Conservation (phyloP, 768 basidiomycete species). For the Lentinula raphanica region DNA sequence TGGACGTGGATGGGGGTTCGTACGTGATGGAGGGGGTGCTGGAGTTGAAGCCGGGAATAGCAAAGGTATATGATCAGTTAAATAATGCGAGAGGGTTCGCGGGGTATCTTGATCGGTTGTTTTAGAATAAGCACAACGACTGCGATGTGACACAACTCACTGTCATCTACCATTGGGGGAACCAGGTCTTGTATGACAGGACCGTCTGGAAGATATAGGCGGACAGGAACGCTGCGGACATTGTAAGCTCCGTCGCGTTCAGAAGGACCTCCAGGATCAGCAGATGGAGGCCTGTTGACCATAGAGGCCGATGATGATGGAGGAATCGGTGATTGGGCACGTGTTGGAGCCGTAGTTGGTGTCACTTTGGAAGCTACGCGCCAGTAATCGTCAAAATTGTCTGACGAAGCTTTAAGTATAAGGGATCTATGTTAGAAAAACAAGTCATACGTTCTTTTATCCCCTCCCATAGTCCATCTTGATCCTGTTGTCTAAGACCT, state of each 20-base stretch:
- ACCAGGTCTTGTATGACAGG: conserved; percentile 89
- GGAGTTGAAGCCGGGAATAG: conserved; percentile 61
- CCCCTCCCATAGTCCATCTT: conserved; percentile 97
- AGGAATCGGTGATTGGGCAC: conserved; percentile 51
- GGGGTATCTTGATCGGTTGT: conserved; percentile 48
- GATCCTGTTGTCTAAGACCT: conserved; percentile 81
- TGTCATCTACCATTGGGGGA: conserved; percentile 72
- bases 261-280: conserved; percentile 44
- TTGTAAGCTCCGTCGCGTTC: conserved; percentile 84
- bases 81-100: conserved; percentile 63
- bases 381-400: conserved; percentile 95
- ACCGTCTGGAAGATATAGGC: conserved; percentile 86
- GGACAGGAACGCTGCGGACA: conserved; percentile 82
- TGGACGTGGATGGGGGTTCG: conserved; percentile 31
- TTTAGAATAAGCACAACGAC: background rate
- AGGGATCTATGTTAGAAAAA: conserved; percentile 1
- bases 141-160: conserved; percentile 35
- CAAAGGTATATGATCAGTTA: conserved; percentile 72
- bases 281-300: conserved; percentile 60
- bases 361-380: conserved; percentile 90
- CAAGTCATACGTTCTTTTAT: conserved; percentile 82
- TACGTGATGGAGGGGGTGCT: conserved; percentile 36
- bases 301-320: conserved; percentile 52
- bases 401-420: conserved; percentile 34
- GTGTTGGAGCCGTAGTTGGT: conserved; percentile 66